Evolutionary conservation across 306 rosid genomes (phyloP), one percentile per base, ranked within the genome.

Genomic region (Cucumis cinereus): DNA sequence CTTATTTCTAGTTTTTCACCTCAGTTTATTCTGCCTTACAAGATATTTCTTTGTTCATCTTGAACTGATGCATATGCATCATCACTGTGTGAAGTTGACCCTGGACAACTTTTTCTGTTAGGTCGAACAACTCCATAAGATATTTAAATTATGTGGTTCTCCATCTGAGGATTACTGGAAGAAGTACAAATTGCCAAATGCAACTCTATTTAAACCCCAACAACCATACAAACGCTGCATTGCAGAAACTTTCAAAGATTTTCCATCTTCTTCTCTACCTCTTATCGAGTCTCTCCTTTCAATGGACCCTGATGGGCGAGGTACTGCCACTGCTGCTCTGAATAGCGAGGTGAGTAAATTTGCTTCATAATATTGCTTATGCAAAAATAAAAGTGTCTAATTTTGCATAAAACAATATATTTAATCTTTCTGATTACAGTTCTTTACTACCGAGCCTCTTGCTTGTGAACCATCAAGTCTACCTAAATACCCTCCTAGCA

Each of bases 111-210:
- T 50, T 79, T 69, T 56, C 83, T 73, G 55, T 20, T 77, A 94
- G 99, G 99, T 92, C 82, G 99, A 94, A 76, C 99, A 94, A 79
- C 90, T 94, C 79, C 99, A 94, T 81, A 94, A 90, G 86, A 94
- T 94, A 86, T 94, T 94, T 82, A 94, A 94, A 79, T 80, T 94
- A 80, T 94, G 99, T 81, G 99, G 99, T 74, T 92, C 99, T 74
- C 98, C 98, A 58, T 80, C 90, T 30, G 98, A 89, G 59, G 97
- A 85, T 50, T 93, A 90, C 81, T 93, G 98, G 98, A 90, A 84
- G 88, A 93, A 90, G 79, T 84, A 90, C 75, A 90, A 77, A 82
- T 79, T 93, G 89, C 95, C 95, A 77, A 93, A 93, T 85, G 91
- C 97, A 49, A 90, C 93, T 57, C 98, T 93, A 73, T 93, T 89